phyloP scores from a whole-genome alignment of 495 filamentous ascomycete genomes.

The Eremomyces bilateralis region DNA sequence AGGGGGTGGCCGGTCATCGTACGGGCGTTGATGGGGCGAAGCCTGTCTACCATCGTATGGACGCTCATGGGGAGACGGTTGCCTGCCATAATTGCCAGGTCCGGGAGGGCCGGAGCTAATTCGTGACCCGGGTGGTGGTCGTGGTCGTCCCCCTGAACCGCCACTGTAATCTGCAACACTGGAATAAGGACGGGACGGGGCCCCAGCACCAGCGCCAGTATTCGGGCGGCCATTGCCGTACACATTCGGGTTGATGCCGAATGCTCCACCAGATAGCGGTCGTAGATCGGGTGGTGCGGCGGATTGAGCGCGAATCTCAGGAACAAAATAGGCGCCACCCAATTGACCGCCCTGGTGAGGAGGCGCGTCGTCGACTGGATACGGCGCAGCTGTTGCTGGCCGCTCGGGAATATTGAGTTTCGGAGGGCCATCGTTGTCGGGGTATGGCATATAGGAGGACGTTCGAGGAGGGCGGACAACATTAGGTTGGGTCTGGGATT shows the following conservation, averaged over 20 bases:
- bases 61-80: neutral
- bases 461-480: constrained; percentile 2
- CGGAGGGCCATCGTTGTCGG: constrained; percentile 18
- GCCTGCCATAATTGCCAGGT: neutral
- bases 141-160: no score
- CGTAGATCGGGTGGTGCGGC: constrained; percentile 5
- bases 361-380: constrained; percentile 37
- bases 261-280: constrained; percentile 7
- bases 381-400: constrained; percentile 35
- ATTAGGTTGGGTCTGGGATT: constrained; percentile 5
- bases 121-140: neutral
- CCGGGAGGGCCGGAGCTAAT: neutral
- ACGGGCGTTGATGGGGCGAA: neutral
- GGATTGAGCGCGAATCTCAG: constrained; percentile 12
- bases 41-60: neutral
- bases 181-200: neutral
- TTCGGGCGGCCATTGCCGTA: neutral
- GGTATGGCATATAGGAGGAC: constrained; percentile 14
- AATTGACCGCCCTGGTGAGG: constrained; percentile 18
- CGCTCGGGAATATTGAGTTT: constrained; percentile 22
- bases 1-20: neutral
- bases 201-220: neutral
- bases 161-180: no score
- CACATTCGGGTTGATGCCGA: neutral
- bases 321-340: constrained; percentile 19